phyloP scores from a whole-genome alignment of 768 basidiomycete species.

The Tylopilus plumbeoviolaceoides region DNA sequence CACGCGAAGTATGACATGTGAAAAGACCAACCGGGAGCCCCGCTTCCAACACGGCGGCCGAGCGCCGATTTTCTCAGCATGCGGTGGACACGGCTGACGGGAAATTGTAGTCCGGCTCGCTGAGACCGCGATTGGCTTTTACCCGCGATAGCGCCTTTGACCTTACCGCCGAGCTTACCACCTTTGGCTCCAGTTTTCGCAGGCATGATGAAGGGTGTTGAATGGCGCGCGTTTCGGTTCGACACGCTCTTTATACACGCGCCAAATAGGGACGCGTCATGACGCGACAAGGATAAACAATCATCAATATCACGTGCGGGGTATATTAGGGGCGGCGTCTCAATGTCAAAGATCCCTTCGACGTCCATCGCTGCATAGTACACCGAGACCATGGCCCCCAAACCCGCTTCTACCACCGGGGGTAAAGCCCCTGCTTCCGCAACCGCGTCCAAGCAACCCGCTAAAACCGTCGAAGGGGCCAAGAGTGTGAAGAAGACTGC shows the following conservation, averaged over 20 bases:
- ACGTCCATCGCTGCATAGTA: conserved; percentile 17
- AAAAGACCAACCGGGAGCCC: conserved; percentile 62
- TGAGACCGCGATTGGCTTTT: conserved; percentile 69
- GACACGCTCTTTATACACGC: conserved; percentile 23
- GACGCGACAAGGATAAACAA: conserved; percentile 32
- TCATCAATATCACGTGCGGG: conserved; percentile 28
- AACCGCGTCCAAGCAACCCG: conserved; percentile 61
- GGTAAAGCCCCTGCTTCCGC: conserved; percentile 64
- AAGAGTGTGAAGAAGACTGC: conserved; percentile 83
- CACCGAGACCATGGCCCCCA: conserved; percentile 41
- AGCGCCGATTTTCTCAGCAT: conserved; percentile 84
- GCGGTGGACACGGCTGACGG: conserved; percentile 90
- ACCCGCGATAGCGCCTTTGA: conserved; percentile 35
- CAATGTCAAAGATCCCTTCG: conserved; percentile 1
- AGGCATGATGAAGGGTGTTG: conserved; percentile 20
- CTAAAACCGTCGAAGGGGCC: conserved; percentile 46
- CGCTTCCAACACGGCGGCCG: conserved; percentile 82
- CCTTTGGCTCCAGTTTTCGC: conserved; percentile 26
- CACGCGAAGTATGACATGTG: conserved; percentile 8
- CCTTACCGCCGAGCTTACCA: conserved; percentile 52
- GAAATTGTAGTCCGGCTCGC: conserved; percentile 79
- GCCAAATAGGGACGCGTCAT: conserved; percentile 39
- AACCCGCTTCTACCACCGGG: conserved; percentile 65
- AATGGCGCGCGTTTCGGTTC: not conserved
- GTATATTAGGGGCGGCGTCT: conserved; percentile 33